Conservation (phyloP, 495 filamentous ascomycete species). For the Neurospora discreta region DNA sequence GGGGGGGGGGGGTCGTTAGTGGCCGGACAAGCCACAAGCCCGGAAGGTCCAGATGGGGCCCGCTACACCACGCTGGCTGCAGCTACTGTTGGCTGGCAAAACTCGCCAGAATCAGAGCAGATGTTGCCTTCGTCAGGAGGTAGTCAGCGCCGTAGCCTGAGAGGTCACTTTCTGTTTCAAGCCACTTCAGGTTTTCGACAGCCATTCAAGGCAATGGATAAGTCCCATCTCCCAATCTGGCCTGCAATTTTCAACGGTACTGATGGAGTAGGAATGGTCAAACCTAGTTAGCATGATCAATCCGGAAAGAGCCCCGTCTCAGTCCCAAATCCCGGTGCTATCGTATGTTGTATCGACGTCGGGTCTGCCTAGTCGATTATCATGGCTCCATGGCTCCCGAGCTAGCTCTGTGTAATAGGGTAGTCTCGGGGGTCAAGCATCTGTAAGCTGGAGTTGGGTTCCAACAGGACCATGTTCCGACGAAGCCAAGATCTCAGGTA, state of each 20-base stretch:
- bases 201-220: neutral
- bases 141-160: neutral
- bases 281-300: neutral
- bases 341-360: neutral
- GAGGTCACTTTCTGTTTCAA: neutral
- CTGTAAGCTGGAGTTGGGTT: neutral
- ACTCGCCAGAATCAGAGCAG: slow-evolving; percentile 1
- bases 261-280: neutral
- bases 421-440: neutral
- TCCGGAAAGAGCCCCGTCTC: neutral
- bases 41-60: slow-evolving; percentile 3
- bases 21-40: slow-evolving; percentile 4
- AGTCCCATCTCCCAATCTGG: neutral
- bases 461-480: neutral
- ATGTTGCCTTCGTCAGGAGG: slow-evolving; percentile 9
- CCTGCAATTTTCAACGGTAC: neutral
- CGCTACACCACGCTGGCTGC: slow-evolving; percentile 2
- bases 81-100: slow-evolving; percentile 4
- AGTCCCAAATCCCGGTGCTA: neutral
- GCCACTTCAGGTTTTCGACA: neutral
- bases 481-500: neutral
- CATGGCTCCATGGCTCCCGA: neutral
- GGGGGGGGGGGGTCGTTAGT: neutral
- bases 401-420: neutral
- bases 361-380: neutral